Conservation (phyloP, 2,329 filamentous ascomycete genomes). For the Curvularia hawaiiensis region DNA sequence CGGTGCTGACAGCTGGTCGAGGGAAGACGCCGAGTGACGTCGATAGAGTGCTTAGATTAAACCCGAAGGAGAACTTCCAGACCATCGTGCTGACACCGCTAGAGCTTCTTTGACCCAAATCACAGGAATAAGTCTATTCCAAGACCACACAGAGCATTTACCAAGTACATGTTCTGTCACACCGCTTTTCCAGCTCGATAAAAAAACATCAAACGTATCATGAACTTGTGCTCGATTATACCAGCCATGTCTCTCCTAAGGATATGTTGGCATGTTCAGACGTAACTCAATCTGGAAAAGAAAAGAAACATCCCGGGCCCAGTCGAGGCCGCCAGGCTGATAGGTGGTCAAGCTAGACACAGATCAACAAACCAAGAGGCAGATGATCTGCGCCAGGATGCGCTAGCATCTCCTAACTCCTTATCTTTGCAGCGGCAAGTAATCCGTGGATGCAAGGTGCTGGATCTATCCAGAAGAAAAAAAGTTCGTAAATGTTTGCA, state of each 20-base stretch:
- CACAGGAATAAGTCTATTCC: not conserved
- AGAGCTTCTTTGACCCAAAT: not conserved
- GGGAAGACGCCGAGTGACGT: slow-evolving; percentile 1
- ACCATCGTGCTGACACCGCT: not conserved
- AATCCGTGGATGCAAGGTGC: not conserved
- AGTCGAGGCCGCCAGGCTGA: not conserved
- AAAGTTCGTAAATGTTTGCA: not conserved
- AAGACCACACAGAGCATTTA: not conserved
- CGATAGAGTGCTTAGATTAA: slow-evolving; percentile 1
- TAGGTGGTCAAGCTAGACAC: not conserved
- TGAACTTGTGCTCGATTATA: not conserved
- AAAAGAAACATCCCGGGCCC: not conserved
- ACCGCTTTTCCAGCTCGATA: not conserved
- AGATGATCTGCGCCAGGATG: not conserved
- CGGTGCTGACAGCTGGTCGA: not conserved
- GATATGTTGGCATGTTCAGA: not conserved
- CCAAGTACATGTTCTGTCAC: not conserved
- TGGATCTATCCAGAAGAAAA: not conserved
- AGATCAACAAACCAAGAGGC: not conserved
- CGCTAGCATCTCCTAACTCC: not conserved
- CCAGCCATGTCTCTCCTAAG: not conserved
- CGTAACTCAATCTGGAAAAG: not conserved
- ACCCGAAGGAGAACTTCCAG: not conserved
- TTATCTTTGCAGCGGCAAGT: not conserved
- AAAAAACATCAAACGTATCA: not conserved